Evolutionary conservation across 352 stramenopile species (phyloP), one percentile per base, ranked within the genome.

Genomic region (Pythium pyrilobum): DNA sequence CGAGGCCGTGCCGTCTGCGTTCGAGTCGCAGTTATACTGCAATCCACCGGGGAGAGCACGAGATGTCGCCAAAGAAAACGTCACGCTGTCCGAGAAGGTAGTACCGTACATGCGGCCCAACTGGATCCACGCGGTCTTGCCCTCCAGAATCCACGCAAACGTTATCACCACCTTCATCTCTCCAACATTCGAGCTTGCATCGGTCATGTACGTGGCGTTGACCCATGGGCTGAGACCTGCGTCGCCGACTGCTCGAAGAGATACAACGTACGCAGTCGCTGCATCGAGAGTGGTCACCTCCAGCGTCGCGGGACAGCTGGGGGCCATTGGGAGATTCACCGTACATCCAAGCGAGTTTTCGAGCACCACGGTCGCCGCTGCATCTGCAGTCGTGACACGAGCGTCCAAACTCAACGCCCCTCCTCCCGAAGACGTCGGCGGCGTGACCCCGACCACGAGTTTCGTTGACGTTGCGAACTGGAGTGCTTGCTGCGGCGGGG

Each of bases 141-240:
- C 51, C 55, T 67, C 59, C n/a, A 20, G 3, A 21, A 62, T 59
- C 56, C 27, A 79, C 27, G 10, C 31, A 15, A 18, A 70, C 36
- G 20, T 18, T 15, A 24, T 56, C 20, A 33, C 33, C 9, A 67
- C 67, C 67, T 1, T 46, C 40, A 62, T 69, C 27, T 18, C 33
- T 44, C 18, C 71, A 46, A 28, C 25, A 0, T 32, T 51, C 31
- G 34, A 51, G 5, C 36, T 57, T 0, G 48, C 54, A 34, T 84
- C 73, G 3, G 61, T 61, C 11, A 41, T 23, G 21, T 68, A 79
- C 1, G 56, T 52, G 0, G 43, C 7, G 9, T 48, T 66, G 1
- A 33, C 43, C 73, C 73, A 84, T 15, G 29, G 21, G 12, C 71
- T 84, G 10, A 34, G 4, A 2, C 69, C 68, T 11, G 44, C 45